Conservation (phyloP, 352 stramenopile species). For the Globisporangium paddicum region DNA sequence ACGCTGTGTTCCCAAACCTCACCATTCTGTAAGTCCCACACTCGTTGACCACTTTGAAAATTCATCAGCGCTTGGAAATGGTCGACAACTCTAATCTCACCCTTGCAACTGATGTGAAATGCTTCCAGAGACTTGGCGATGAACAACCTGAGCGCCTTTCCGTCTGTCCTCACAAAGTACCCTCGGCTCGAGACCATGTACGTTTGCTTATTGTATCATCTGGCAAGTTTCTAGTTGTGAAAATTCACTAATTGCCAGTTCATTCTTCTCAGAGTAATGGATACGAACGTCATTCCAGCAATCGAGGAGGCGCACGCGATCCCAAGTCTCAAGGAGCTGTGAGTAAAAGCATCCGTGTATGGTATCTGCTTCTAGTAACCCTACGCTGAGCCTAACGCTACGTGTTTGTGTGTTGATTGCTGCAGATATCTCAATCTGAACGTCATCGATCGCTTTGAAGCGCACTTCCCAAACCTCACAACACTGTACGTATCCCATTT, state of each 20-base stretch:
- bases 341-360: not conserved
- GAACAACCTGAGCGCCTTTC: not conserved
- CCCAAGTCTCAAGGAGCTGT: conserved; percentile 17
- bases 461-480: conserved; percentile 16
- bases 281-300: conserved; percentile 11
- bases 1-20: not conserved
- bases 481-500: conserved; percentile 18
- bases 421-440: conserved; percentile 20
- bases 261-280: not conserved
- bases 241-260: not conserved
- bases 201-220: not conserved
- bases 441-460: conserved; percentile 19
- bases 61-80: not conserved
- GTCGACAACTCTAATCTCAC: not conserved
- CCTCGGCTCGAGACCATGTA: not conserved
- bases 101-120: not conserved
- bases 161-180: not conserved
- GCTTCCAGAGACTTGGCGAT: not conserved
- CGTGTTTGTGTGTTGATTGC: not conserved
- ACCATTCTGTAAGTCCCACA: not conserved
- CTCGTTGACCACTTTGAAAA: not conserved
- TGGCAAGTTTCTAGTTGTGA: not conserved
- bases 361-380: not conserved
- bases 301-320: conserved; percentile 10
- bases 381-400: not conserved